Conservation (phyloP, 2,329 filamentous ascomycete genomes). For the Penicillium sp. region DNA sequence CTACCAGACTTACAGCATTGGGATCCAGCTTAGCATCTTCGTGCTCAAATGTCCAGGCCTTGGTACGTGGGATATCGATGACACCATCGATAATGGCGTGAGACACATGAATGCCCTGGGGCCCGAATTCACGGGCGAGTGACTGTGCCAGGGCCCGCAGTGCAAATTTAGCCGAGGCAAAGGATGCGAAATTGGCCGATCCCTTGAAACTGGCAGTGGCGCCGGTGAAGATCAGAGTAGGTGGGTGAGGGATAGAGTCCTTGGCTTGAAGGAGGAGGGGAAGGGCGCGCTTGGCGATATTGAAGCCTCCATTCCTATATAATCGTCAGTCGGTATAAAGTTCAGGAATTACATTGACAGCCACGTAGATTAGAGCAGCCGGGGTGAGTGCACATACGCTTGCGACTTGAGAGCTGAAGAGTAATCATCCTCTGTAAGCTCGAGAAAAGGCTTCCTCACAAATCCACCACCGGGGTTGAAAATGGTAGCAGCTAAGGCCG, state of each 20-base stretch:
- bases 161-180: constrained; percentile 77
- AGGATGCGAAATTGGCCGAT: constrained; percentile 62
- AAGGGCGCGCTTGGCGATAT: constrained; percentile 67
- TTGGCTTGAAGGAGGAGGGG: constrained; percentile 63
- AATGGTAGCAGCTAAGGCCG: constrained; percentile 49
- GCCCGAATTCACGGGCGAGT: constrained; percentile 76
- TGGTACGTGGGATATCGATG: constrained; percentile 72
- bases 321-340: neutral
- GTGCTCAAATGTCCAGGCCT: constrained; percentile 53
- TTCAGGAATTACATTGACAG: neutral
- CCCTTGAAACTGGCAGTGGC: constrained; percentile 76
- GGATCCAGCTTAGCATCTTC: constrained; percentile 66
- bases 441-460: constrained; percentile 56
- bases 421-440: constrained; percentile 56
- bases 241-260: constrained; percentile 55
- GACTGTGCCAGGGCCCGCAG: constrained; percentile 67
- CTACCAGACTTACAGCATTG: constrained; percentile 57
- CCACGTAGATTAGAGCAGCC: neutral
- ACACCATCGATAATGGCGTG: constrained; percentile 79
- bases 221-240: constrained; percentile 78
- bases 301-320: constrained; percentile 57
- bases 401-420: constrained; percentile 47
- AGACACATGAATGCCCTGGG: constrained; percentile 74
- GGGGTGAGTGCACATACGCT: constrained; percentile 35
- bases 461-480: constrained; percentile 59